phyloP scores from a whole-genome alignment of 306 rosid species.

The Clitoria ternatea region DNA sequence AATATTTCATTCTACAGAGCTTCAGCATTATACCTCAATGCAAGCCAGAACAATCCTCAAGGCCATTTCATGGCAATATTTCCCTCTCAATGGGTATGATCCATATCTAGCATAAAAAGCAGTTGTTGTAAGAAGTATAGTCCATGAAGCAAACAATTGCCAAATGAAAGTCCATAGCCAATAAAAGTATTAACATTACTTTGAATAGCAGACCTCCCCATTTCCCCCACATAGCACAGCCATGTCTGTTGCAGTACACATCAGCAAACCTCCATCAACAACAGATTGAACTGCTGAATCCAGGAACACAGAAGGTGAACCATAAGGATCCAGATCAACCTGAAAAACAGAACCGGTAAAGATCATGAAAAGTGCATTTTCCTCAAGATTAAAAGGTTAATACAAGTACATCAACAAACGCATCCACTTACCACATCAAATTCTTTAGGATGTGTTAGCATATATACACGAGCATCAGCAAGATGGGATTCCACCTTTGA shows the following conservation, averaged over 20 bases:
- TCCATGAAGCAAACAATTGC: conserved; percentile 5
- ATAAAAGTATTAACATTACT: conserved; percentile 53
- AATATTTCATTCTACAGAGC: not conserved
- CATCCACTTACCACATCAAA: conserved; percentile 78
- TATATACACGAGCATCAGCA: conserved; percentile 93
- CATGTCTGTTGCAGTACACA: conserved; percentile 99
- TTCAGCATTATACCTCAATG: conserved; percentile 66
- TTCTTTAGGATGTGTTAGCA: conserved; percentile 91
- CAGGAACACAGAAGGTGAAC: conserved; percentile 91
- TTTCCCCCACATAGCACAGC: conserved; percentile 96
- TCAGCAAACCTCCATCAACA: conserved; percentile 91
- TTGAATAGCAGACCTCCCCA: conserved; percentile 99
- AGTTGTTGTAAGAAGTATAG: conserved; percentile 24
- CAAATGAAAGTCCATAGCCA: not conserved
- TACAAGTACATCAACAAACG: not conserved
- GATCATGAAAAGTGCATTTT: conserved; percentile 5
- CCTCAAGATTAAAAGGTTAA: not conserved
- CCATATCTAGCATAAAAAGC: conserved; percentile 68
- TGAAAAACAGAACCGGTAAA: conserved; percentile 35
- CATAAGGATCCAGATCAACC: conserved; percentile 99
- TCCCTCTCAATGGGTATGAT: conserved; percentile 88
- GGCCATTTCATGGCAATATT: conserved; percentile 98
- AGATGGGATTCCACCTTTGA: conserved; percentile 92
- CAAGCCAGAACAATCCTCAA: conserved; percentile 91
- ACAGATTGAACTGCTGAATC: conserved; percentile 98